Conservation (phyloP, 371 early-diverging fungal genomes). For the Mortierella sp. region DNA sequence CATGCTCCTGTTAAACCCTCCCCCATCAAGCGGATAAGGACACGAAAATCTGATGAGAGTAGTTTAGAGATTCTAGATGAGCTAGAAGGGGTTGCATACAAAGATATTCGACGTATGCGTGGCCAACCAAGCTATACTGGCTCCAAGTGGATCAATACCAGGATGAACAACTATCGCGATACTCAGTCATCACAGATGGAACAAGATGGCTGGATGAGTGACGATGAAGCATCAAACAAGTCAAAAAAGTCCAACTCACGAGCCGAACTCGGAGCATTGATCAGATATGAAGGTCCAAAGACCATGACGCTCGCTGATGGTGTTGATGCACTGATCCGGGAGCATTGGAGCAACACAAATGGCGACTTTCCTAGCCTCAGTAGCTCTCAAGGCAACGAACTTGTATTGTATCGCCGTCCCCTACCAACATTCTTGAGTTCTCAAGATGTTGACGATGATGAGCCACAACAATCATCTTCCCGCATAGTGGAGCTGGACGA, state of each 20-base stretch:
- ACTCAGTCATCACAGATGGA: background rate
- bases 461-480: background rate
- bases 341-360: constrained; percentile 6
- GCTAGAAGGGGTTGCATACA: background rate
- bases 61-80: constrained; percentile 7
- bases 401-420: constrained; percentile 44
- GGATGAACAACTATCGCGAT: constrained; percentile 9
- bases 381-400: constrained; percentile 35
- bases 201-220: constrained; percentile 2
- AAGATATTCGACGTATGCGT: background rate
- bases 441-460: constrained; percentile 4
- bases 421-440: constrained; percentile 10
- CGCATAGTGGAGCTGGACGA: constrained; percentile 42
- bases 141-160: no score
- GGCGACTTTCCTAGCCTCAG: background rate
- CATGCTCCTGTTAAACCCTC: constrained; percentile 46
- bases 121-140: background rate
- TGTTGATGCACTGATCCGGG: constrained; percentile 36
- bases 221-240: constrained; percentile 6
- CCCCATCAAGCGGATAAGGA: constrained; percentile 24
- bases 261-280: constrained; percentile 29
- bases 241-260: background rate
- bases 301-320: constrained; percentile 35
- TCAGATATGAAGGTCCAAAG: constrained; percentile 50
- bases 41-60: background rate